A percentile compares a stretch with the other conserved stretches of the same genome.
Conservation (phyloP, 129 eudicot genomes). For the Calendula officinalis region DNA sequence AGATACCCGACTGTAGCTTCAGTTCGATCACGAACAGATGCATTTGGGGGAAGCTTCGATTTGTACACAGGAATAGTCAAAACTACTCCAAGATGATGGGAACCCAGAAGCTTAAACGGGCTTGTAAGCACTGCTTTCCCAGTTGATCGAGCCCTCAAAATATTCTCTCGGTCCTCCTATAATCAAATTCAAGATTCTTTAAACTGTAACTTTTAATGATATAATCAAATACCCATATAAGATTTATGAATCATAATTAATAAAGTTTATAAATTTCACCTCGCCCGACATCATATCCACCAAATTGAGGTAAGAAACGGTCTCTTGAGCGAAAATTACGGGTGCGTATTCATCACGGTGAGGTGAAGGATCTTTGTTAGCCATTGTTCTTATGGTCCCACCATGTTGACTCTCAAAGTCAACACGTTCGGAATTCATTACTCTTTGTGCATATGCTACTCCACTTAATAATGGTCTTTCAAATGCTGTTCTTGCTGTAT, state of each 20-base stretch:
- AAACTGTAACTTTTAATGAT: not conserved
- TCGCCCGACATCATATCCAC: constrained; percentile 96
- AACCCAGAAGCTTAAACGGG: constrained; percentile 73
- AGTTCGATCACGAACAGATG: constrained; percentile 60
- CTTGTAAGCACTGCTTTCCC: constrained; percentile 86
- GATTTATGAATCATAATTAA: not conserved
- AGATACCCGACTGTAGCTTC: constrained; percentile 85
- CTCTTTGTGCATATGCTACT: constrained; percentile 75
- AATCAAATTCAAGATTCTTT: constrained; percentile 11
- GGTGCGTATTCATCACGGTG: constrained; percentile 82
- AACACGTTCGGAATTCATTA: constrained; percentile 59
- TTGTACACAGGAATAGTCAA: constrained; percentile 82
- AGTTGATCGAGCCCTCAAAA: constrained; percentile 76
- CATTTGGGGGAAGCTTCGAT: constrained; percentile 54
- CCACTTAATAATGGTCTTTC: constrained; percentile 85
- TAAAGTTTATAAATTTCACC: constrained; percentile 40
- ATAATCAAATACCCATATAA: constrained; percentile 2
- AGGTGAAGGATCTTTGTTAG: constrained; percentile 70
- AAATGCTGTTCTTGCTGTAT: constrained; percentile 81
- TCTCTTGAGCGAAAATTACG: constrained; percentile 81
- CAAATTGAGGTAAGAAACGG: constrained; percentile 71
- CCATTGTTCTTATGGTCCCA: constrained; percentile 79
- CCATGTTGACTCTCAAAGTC: constrained; percentile 72
- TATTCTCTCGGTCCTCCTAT: constrained; percentile 84
- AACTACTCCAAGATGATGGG: constrained; percentile 89